These are phyloP conservation scores for Cyberlindnera misumaiensis DNA, from an alignment of 805 yeast species.

Conservation along the genomic window DNA sequence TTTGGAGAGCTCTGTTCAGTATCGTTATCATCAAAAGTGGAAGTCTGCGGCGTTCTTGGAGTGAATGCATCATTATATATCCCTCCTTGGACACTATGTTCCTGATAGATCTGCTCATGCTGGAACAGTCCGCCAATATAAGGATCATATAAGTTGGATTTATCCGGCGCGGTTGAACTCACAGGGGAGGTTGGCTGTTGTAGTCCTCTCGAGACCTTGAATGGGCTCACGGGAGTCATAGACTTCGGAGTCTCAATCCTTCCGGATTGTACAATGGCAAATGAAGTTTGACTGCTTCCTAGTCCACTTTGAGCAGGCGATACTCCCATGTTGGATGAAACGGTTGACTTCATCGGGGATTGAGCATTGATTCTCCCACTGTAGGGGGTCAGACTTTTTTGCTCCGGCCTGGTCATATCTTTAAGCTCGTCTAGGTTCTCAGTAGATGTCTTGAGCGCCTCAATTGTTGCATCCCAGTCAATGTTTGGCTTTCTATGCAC, in stretches of 20 bases:
- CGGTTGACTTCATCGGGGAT: constrained; percentile 7
- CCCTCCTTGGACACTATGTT: constrained; percentile 6
- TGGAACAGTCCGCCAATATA: constrained; percentile 6
- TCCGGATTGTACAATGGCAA: not conserved
- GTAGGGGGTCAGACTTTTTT: constrained; percentile 8
- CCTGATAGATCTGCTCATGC: constrained; percentile 10
- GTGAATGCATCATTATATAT: not conserved
- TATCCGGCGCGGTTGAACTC: constrained; percentile 5
- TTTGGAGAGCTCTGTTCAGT: too few relatives aligned
- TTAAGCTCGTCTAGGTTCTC: not conserved
- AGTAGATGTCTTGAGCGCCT: constrained; percentile 9
- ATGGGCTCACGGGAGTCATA: constrained; percentile 9
- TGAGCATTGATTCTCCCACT: constrained; percentile 12
- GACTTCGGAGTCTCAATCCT: constrained; percentile 2
- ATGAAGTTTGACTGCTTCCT: constrained; percentile 1
- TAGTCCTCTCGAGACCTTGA: not conserved
- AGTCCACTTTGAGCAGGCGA: constrained; percentile 5
- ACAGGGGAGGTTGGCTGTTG: constrained; percentile 2
- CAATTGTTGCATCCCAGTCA: constrained; percentile 21
- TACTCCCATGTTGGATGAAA: not conserved
- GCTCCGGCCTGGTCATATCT: not conserved
- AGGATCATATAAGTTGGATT: constrained; percentile 13
- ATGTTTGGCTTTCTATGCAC: constrained; percentile 5
- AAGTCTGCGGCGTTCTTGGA: not conserved
- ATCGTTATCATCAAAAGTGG: too few relatives aligned